phyloP scores from a whole-genome alignment of 2,329 filamentous ascomycete species.

The Lizonia empirigonia region DNA sequence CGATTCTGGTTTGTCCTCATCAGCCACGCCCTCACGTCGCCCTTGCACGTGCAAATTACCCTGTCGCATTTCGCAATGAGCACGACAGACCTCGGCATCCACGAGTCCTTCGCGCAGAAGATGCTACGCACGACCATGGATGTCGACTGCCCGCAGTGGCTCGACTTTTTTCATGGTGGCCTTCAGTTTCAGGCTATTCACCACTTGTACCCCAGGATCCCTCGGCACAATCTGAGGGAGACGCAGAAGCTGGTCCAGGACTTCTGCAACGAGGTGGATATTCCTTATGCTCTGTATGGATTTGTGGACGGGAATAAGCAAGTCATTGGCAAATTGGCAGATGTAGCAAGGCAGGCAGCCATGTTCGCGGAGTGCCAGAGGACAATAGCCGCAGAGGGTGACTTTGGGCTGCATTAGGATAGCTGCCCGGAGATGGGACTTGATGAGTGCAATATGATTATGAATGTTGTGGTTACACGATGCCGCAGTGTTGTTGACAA shows the following conservation, averaged over 20 bases:
- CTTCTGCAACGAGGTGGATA: conserved; percentile 68
- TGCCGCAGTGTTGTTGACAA: no score
- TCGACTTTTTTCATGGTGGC: conserved; percentile 74
- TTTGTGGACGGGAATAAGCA: conserved; percentile 68
- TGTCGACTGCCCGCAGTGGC: conserved; percentile 72
- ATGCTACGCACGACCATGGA: conserved; percentile 77
- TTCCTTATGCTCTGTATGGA: conserved; percentile 66
- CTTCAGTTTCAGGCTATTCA: conserved; percentile 76
- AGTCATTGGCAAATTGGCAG: conserved; percentile 59
- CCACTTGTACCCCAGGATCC: conserved; percentile 71
- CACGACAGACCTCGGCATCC: conserved; percentile 66
- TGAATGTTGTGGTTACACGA: conserved; percentile 2
- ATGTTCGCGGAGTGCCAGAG: conserved; percentile 63
- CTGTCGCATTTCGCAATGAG: conserved; percentile 76
- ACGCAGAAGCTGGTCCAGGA: conserved; percentile 65
- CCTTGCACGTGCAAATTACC: conserved; percentile 73
- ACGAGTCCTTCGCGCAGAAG: conserved; percentile 71
- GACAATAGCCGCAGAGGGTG: conserved; percentile 46
- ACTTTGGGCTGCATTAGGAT: conserved; percentile 34
- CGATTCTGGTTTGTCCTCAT: conserved; percentile 68
- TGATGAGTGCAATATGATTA: not conserved
- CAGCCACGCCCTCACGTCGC: conserved; percentile 69
- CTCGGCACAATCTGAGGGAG: conserved; percentile 69
- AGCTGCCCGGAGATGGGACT: not conserved
- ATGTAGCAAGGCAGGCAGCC: conserved; percentile 66